phyloP scores from a whole-genome alignment of 306 rosid species.

The Bauhinia variegata region DNA sequence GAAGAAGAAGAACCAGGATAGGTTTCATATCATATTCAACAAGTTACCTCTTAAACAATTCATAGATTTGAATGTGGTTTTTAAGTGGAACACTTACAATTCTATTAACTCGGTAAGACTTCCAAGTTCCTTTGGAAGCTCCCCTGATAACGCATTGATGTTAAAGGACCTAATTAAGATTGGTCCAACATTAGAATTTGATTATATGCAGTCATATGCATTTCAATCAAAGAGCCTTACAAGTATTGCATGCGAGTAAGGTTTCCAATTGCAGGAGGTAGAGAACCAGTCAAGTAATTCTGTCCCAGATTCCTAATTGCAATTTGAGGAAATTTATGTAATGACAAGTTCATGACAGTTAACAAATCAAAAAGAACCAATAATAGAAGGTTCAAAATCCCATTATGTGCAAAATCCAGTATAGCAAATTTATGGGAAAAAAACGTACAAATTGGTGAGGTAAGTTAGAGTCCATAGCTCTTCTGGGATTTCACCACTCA shows the following conservation, averaged over 20 bases:
- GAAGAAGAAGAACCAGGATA: too few species aligned
- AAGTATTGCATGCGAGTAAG: slow-evolving; percentile 65
- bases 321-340: slow-evolving; percentile 14
- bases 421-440: slow-evolving; percentile 5
- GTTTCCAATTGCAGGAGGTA: slow-evolving; percentile 70
- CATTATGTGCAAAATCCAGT: neutral
- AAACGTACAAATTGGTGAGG: slow-evolving; percentile 69
- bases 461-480: slow-evolving; percentile 73
- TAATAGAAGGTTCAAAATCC: neutral
- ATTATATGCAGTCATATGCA: neutral
- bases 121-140: slow-evolving; percentile 76
- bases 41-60: neutral
- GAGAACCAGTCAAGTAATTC: slow-evolving; percentile 68
- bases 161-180: slow-evolving; percentile 53
- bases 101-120: slow-evolving; percentile 45
- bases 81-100: slow-evolving; percentile 53
- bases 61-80: too few species aligned
- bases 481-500: slow-evolving; percentile 61
- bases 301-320: slow-evolving; percentile 57
- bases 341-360: neutral
- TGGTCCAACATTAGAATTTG: slow-evolving; percentile 7
- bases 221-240: slow-evolving; percentile 46
- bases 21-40: too few species aligned
- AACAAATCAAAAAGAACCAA: neutral
- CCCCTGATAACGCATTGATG: slow-evolving; percentile 69